Evolutionary conservation across 305 asterid species (phyloP).

Genomic region (Fraxinus nigra): DNA sequence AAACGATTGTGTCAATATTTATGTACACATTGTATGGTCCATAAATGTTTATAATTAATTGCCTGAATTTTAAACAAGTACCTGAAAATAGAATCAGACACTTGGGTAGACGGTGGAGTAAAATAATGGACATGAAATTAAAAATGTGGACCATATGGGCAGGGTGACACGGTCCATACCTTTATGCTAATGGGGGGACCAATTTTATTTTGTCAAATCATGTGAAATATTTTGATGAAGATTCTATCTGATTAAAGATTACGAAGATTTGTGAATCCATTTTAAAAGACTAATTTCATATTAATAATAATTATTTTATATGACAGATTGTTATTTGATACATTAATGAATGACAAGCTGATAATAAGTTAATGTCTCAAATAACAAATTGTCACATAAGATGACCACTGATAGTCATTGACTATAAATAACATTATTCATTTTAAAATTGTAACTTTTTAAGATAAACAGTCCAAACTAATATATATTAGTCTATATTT

Average conservation of each 20-base stretch:
- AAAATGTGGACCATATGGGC: slow-evolving; percentile 40
- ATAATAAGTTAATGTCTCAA: too few species aligned
- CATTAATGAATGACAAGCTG: too few species aligned
- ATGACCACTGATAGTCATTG: too few species aligned
- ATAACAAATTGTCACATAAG: too few species aligned
- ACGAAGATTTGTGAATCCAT: neutral
- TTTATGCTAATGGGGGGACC: slow-evolving; percentile 31
- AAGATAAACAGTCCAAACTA: too few species aligned
- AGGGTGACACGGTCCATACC: slow-evolving; percentile 37
- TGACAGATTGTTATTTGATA: too few species aligned
- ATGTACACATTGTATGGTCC: neutral
- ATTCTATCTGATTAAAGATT: neutral
- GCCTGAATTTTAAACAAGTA: neutral
- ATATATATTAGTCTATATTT: neutral
- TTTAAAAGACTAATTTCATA: too few species aligned
- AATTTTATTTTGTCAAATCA: slow-evolving; percentile 2
- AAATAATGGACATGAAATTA: slow-evolving; percentile 31
- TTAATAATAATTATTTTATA: too few species aligned
- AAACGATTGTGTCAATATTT: too few species aligned
- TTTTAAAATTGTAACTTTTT: too few species aligned
- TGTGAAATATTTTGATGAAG: neutral
- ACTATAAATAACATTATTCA: too few species aligned
- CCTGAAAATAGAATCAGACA: neutral
- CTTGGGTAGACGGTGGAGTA: slow-evolving; percentile 9
- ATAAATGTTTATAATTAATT: neutral